Conservation (phyloP, 768 basidiomycete genomes). For the Sistotremastrum niveocremeum region DNA sequence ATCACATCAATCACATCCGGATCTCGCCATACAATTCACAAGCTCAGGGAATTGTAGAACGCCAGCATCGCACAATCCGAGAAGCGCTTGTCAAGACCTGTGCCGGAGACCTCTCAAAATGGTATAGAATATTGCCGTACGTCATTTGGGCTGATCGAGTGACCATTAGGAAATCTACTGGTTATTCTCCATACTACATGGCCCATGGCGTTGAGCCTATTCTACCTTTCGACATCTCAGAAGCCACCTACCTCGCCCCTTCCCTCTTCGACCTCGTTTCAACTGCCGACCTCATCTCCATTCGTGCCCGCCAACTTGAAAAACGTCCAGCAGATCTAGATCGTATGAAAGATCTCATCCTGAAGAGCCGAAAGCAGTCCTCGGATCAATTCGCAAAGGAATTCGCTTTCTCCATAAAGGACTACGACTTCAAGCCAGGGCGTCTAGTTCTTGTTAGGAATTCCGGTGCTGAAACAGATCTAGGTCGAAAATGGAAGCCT, state of each 20-base stretch:
- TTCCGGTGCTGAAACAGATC: no score
- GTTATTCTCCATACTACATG: slow-evolving; percentile 10
- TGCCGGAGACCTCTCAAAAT: slow-evolving; percentile 18
- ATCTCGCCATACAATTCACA: slow-evolving; percentile 30
- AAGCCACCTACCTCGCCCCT: slow-evolving; percentile 19
- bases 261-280: slow-evolving; percentile 14
- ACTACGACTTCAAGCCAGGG: no score
- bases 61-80: slow-evolving; percentile 16
- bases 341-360: no score
- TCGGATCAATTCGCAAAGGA: no score
- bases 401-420: no score
- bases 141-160: slow-evolving; percentile 11
- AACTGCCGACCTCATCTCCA: slow-evolving; percentile 14
- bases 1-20: slow-evolving; percentile 23
- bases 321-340: no score
- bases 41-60: slow-evolving; percentile 27
- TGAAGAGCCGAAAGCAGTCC: no score
- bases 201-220: slow-evolving; percentile 7
- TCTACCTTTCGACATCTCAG: slow-evolving; percentile 21
- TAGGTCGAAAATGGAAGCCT: no score
- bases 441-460: no score
- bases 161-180: slow-evolving; percentile 5
- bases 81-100: slow-evolving; percentile 23
- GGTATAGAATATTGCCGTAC: slow-evolving; percentile 10
- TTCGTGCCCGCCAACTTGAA: slow-evolving; percentile 13